A percentile compares a stretch with the other conserved stretches of the same genome.
phyloP scores from a whole-genome alignment of 78 protist genomes.

The Speleostelium caveatum region DNA sequence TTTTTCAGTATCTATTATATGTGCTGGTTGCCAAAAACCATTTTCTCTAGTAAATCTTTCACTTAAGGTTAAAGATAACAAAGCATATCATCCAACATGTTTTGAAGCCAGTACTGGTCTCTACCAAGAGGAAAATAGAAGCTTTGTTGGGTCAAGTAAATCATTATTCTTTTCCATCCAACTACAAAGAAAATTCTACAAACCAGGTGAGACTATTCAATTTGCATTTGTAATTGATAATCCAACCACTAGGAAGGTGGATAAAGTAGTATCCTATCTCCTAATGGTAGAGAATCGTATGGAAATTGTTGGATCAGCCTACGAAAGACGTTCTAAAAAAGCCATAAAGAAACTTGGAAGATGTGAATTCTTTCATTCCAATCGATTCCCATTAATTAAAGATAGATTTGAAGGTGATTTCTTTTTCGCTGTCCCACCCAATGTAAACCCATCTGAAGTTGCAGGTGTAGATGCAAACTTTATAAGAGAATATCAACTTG shows the following conservation, averaged over 20 bases:
- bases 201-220: constrained; percentile 70
- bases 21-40: constrained; percentile 77
- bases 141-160: constrained; percentile 40
- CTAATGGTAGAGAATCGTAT: constrained; percentile 57
- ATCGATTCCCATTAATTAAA: constrained; percentile 55
- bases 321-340: constrained; percentile 44
- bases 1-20: constrained; percentile 61
- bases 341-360: constrained; percentile 44
- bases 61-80: constrained; percentile 55
- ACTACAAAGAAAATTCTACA: constrained; percentile 67
- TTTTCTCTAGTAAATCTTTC: constrained; percentile 52
- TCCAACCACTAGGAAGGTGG: constrained; percentile 56
- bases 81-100: constrained; percentile 64
- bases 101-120: constrained; percentile 67
- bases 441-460: constrained; percentile 51
- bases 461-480: constrained; percentile 76
- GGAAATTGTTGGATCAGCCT: constrained; percentile 67
- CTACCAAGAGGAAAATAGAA: constrained; percentile 56
- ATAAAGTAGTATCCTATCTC: constrained; percentile 56
- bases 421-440: constrained; percentile 64
- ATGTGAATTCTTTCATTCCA: constrained; percentile 62
- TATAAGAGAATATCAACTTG: constrained; percentile 73
- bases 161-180: constrained; percentile 56
- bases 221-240: constrained; percentile 73
- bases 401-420: constrained; percentile 80